These are phyloP conservation scores for Dissophora ornata DNA, from an alignment of 192 early-diverging fungal genomes.

Conservation along the genomic window DNA sequence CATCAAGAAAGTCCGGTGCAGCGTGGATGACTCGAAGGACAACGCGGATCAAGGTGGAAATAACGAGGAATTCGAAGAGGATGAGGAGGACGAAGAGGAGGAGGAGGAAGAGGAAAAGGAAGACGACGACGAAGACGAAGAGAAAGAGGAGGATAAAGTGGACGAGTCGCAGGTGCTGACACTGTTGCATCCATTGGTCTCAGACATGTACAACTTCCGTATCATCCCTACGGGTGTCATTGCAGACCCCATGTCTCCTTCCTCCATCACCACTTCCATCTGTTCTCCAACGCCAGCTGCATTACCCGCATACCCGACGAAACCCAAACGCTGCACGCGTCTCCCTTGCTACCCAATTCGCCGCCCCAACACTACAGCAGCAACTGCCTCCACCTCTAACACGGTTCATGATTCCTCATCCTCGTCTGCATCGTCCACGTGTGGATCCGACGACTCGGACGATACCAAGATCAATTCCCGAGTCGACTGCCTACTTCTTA, in stretches of 20 bases:
- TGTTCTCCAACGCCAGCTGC: neutral
- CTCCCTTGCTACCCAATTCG: slow-evolving; percentile 44
- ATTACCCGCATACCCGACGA: slow-evolving; percentile 10
- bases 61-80: neutral
- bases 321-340: slow-evolving; percentile 37
- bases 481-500: neutral
- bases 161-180: slow-evolving; percentile 40
- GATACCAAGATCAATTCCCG: neutral
- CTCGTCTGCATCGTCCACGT: neutral
- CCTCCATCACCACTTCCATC: neutral
- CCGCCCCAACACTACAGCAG: neutral
- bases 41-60: too few relatives aligned
- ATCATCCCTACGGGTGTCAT: slow-evolving; percentile 22
- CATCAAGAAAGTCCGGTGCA: too few relatives aligned
- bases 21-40: too few relatives aligned
- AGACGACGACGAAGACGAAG: neutral
- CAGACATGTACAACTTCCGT: slow-evolving; percentile 52
- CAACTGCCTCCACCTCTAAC: neutral
- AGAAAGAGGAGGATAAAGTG: slow-evolving; percentile 18
- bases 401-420: neutral
- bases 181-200: slow-evolving; percentile 33
- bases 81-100: neutral
- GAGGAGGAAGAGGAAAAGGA: neutral
- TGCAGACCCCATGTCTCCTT: neutral
- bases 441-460: neutral